A percentile compares a stretch with the other conserved stretches of the same genome.
Evolutionary conservation across 331 rosid species (phyloP).

Genomic region (Dryas integrifolia): DNA sequence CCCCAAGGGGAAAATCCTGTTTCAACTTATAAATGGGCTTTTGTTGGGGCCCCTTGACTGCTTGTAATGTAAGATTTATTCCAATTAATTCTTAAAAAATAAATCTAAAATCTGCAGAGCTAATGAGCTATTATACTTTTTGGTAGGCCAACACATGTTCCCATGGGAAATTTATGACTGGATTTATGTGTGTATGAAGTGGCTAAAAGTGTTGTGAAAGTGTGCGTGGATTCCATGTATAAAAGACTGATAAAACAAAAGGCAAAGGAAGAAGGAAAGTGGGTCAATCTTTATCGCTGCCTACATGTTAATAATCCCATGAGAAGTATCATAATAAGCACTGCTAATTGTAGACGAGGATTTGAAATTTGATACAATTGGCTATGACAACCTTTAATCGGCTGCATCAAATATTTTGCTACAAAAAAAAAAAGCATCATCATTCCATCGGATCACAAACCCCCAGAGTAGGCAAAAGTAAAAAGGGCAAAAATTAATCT

Average conservation of each 20-base stretch:
- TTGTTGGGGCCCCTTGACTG: slow-evolving; percentile 8
- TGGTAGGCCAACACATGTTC: not conserved
- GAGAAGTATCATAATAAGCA: not conserved
- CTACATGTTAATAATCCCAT: not conserved
- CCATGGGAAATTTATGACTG: not conserved
- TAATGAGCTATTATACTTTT: not conserved
- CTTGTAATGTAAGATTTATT: slow-evolving; percentile 27
- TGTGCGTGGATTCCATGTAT: not conserved
- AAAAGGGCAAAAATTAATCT: too few species aligned
- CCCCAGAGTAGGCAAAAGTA: too few species aligned
- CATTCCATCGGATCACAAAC: too few species aligned
- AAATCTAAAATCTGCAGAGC: slow-evolving; percentile 2
- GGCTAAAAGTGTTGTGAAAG: not conserved
- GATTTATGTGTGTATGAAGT: not conserved
- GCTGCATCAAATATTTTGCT: too few species aligned
- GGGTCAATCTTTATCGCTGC: not conserved
- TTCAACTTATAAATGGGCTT: not conserved
- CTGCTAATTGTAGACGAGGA: not conserved
- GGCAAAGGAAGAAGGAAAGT: too few species aligned
- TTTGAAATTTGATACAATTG: not conserved
- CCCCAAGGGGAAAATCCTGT: not conserved
- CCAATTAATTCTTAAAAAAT: slow-evolving; percentile 10
- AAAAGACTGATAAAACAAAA: not conserved
- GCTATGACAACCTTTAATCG: not conserved
- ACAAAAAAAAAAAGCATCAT: too few species aligned